Evolutionary conservation across 306 rosid species (phyloP).

Genomic region (Comarum palustre): DNA sequence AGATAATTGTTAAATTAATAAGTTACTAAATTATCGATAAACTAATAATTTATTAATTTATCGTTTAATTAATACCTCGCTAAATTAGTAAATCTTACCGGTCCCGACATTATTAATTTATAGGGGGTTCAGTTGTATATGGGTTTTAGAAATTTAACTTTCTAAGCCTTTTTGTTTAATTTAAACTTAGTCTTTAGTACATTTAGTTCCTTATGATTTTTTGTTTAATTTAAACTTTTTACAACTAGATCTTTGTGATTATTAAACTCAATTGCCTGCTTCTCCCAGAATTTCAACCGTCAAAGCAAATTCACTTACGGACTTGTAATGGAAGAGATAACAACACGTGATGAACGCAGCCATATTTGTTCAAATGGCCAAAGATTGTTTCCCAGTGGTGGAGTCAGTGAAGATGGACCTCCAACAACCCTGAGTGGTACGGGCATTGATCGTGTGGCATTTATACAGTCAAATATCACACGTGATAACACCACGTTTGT

Average conservation of each 20-base stretch:
- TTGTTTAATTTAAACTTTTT: background rate
- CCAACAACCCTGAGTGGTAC: conserved; percentile 98
- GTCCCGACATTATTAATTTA: too few relatives aligned
- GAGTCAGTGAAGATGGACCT: conserved; percentile 93
- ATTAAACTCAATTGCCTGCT: conserved; percentile 20
- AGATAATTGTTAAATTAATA: too few relatives aligned
- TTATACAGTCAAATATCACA: conserved; percentile 85
- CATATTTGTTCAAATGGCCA: conserved; percentile 77
- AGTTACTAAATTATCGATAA: too few relatives aligned
- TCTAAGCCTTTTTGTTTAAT: background rate
- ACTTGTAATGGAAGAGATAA: conserved; percentile 93
- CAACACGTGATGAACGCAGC: conserved; percentile 87
- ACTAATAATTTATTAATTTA: too few relatives aligned
- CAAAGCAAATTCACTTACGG: conserved; percentile 99
- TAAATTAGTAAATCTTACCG: too few relatives aligned
- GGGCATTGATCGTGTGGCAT: conserved; percentile 91
- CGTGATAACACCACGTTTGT: conserved; percentile 94
- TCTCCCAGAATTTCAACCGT: conserved; percentile 76
- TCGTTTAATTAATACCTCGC: too few relatives aligned
- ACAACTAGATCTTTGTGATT: background rate
- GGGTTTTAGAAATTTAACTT: background rate
- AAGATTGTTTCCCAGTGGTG: conserved; percentile 84
- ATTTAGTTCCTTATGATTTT: background rate
- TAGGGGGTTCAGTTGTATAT: background rate
- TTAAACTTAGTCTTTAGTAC: background rate